phyloP scores from a whole-genome alignment of 306 rosid species.

The Lagenaria siceraria region DNA sequence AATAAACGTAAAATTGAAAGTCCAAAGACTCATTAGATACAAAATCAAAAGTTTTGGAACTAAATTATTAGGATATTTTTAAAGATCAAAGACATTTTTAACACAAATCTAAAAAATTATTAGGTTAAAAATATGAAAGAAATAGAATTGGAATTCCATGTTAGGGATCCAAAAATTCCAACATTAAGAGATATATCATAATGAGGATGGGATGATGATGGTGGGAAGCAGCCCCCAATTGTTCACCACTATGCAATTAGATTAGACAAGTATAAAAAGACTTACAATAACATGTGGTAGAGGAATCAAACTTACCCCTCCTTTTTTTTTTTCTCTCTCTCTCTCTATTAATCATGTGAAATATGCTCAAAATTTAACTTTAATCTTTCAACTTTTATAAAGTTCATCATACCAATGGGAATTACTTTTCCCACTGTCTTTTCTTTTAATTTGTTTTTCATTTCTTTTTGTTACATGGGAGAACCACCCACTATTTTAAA shows the following conservation, averaged over 20 bases:
- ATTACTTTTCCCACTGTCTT: constrained; percentile 3
- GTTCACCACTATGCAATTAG: constrained; percentile 6
- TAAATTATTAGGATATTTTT: too few relatives aligned
- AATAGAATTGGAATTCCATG: neutral
- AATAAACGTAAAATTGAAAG: too few relatives aligned
- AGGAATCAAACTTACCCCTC: constrained; percentile 3
- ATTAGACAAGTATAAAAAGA: neutral
- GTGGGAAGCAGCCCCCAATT: constrained; percentile 5
- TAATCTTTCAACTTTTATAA: constrained; percentile 9
- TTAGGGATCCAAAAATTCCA: neutral
- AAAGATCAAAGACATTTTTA: too few relatives aligned
- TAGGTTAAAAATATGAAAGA: neutral
- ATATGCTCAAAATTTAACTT: constrained; percentile 10
- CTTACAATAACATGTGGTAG: constrained; percentile 2
- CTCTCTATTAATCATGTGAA: neutral
- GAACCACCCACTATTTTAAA: neutral
- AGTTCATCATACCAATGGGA: constrained; percentile 3
- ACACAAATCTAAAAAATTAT: neutral
- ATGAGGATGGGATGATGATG: neutral
- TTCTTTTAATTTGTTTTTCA: neutral
- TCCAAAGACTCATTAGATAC: neutral
- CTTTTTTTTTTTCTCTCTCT: neutral
- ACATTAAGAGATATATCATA: neutral
- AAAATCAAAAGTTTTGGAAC: neutral
- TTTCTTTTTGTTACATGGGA: neutral